Base-by-base conservation (phyloP, 2,329 filamentous ascomycete genomes). In the Colletotrichum costaricense region DNA sequence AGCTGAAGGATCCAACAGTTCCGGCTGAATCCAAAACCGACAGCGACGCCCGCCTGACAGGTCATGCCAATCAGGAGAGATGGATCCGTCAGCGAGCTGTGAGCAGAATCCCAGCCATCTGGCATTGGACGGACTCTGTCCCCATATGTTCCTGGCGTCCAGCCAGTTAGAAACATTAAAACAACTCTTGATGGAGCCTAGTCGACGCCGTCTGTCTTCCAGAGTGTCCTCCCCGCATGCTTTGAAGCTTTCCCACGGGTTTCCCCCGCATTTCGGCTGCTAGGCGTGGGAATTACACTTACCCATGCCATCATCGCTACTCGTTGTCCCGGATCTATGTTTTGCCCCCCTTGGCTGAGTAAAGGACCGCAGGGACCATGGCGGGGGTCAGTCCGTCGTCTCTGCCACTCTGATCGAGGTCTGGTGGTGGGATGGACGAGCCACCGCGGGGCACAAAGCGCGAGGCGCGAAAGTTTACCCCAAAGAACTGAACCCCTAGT, bases 191-290 rank as follows among this genome's bases (percentile, higher is more conserved):
- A 42, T 42, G 38, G 38, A 42, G 38, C 19, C 16, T 42, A 42
- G 38, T 26, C 11, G 6, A 24, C 33, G 52, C 52, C 63, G 55
- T 65, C 3, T 56, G 38, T 33, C 30, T 14, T 56, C 26, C 46
- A 5, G 42, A 55, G n/a, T 12, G 14, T 28, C 24, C 63, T 11
- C 49, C 52, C 63, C 63, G 52, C 49, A 65, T 55, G 52, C 52
- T 22, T n/a, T 49, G 30, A 65, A 38, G 52, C 52, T 22, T n/a
- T 49, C 33, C 33, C 52, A 30, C 33, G 46, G 28, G 11, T 12
- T 35, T 56, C 63, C 63, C 63, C 63, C 63, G 63, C 63, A 65
- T 65, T 65, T 65, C 52, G 63, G 63, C 52, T 65, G 8, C 33
- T 2, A 30, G 24, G 33, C 52, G 52, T 65, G 19, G 63, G 63